Evolutionary conservation across 2,329 filamentous ascomycete genomes (phyloP), one percentile per base, ranked within the genome.

Genomic region (Laburnicola sp.): DNA sequence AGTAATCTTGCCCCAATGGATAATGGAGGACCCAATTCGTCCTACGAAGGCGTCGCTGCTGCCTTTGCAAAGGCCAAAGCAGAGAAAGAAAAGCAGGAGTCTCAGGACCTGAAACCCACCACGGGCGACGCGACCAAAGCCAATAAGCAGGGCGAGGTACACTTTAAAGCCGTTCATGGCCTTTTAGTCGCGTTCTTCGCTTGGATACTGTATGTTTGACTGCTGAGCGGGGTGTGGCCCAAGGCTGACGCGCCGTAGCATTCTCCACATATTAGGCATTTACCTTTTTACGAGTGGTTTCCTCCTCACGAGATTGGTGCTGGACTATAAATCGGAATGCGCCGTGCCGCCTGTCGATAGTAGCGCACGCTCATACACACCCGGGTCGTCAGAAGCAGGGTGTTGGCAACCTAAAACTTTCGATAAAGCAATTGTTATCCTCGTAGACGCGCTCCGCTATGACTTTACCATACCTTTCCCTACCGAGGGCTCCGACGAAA

Each of bases 321-420:
- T 89, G 53, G 88, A 91, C 64, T 83, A 93, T 66, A 87, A 87
- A 71, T 87, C 87, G 62, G 86, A 88, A 70, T 88, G 91, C 73
- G 86, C 86, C 43, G 80, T 88, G 50, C 85, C 89, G 43, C 93
- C 94, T 3, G 82, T 88, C 51, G 79, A 82, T 27, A 41, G 25
- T 30, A 57, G 69, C 16, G 55, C 58, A 47, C 65, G 59, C 28
- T 54, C 62, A 48, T 72, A 76, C 51, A 64, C 59, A 16, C 61
- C 74, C 2, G 75, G 75, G 34, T 72, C 74, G 26, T 58, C 73
- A 22, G 71, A 83, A 22, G 78, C 81, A 50, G 94, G 94, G 58
- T 99, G 94, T 80, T 99, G 94, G 94, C 91, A 97, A 71, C 90
- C 91, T 30, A 96, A 91, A 76, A 89, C 86, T 2, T 99, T 97